Percentiles rank a stretch among this genome's conserved stretches.
Evolutionary conservation across 208 protist genomes (phyloP).

Genomic region (Trypanosoma cruzi): DNA sequence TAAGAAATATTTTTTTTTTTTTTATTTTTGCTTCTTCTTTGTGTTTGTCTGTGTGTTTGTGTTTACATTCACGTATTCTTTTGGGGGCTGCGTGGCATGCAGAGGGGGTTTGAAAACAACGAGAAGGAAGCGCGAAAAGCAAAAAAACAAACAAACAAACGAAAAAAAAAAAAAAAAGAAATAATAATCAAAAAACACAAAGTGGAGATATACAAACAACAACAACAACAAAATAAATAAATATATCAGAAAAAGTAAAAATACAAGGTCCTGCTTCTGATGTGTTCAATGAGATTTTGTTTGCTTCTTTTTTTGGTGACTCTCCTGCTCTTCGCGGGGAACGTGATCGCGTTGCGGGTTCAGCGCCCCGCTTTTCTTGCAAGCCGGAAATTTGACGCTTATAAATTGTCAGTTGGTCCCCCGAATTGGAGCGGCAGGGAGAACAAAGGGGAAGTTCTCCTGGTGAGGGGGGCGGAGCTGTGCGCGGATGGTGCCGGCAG

Average conservation of each 20-base stretch:
- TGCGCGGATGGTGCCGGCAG: not conserved
- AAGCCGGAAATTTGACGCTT: not conserved
- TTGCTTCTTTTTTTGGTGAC: slow-evolving; percentile 19
- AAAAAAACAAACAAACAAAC: not conserved
- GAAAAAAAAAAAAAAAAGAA: too few relatives aligned
- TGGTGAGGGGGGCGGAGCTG: not conserved
- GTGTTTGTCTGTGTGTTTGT: not conserved
- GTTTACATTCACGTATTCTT: not conserved
- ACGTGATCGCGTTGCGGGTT: not conserved
- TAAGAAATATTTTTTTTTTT: not conserved
- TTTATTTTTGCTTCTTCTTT: not conserved
- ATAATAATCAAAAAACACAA: not conserved
- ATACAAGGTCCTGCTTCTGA: not conserved
- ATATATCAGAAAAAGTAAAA: not conserved
- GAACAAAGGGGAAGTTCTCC: slow-evolving; percentile 16
- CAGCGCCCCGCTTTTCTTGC: slow-evolving; percentile 20
- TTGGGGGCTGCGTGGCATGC: not conserved
- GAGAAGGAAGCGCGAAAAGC: not conserved
- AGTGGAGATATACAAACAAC: not conserved
- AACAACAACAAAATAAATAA: not conserved
- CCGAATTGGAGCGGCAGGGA: slow-evolving; percentile 9
- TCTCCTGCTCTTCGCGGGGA: slow-evolving; percentile 15
- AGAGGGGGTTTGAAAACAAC: not conserved
- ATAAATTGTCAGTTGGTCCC: slow-evolving; percentile 4
- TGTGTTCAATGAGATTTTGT: not conserved